A percentile compares a stretch with the other conserved stretches of the same genome.
These are phyloP conservation scores for Syzygium syzygioides DNA, from an alignment of 441 rosid species.

Conservation along the genomic window DNA sequence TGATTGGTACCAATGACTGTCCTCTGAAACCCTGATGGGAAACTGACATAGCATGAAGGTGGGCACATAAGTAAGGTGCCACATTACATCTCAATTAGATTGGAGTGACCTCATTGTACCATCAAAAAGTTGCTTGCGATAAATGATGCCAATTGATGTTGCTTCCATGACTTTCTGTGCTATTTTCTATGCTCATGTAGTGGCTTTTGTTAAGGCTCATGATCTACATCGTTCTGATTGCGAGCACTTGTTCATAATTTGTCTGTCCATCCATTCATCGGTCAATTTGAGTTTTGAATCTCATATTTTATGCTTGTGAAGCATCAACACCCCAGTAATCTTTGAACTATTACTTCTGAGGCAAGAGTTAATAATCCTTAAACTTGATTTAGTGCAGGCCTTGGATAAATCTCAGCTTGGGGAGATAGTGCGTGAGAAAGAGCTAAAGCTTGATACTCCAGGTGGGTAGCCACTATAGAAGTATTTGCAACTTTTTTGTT, in stretches of 20 bases:
- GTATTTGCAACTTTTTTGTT: background rate
- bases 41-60: background rate
- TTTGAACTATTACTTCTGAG: constrained; percentile 3
- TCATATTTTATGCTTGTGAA: background rate
- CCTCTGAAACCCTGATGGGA: background rate
- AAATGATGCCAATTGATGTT: background rate
- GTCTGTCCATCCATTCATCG: background rate
- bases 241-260: background rate
- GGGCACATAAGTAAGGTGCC: background rate
- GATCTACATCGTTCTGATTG: background rate
- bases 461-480: constrained; percentile 30
- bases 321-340: background rate
- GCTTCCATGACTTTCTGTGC: background rate
- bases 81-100: background rate
- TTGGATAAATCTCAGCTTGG: constrained; percentile 96
- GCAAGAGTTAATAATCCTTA: background rate
- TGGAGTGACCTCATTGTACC: background rate
- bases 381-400: constrained; percentile 42
- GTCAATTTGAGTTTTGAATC: background rate
- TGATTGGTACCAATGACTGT: background rate
- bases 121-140: background rate
- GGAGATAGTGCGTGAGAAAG: constrained; percentile 78
- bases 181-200: background rate
- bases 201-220: background rate
- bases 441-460: constrained; percentile 82